These are phyloP conservation scores for Ceratocystis huliohia DNA, from an alignment of 2,329 filamentous ascomycete genomes.

Conservation along the genomic window DNA sequence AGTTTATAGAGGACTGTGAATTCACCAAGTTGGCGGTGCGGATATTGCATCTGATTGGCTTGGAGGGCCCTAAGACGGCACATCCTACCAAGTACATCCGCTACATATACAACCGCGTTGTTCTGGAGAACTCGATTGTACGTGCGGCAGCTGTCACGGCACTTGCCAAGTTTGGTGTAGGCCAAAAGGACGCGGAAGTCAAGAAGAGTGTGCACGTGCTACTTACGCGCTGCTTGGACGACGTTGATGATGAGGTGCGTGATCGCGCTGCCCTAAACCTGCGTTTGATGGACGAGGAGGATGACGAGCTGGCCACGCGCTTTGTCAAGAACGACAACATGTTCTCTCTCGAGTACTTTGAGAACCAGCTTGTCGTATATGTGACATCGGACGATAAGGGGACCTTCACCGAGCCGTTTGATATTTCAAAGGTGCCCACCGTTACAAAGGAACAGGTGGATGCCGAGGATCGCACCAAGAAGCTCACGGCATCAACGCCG, in stretches of 20 bases:
- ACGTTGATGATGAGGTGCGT: slow-evolving; percentile 93
- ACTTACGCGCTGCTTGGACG: slow-evolving; percentile 84
- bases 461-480: slow-evolving; percentile 92
- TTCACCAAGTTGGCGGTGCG: slow-evolving; percentile 96
- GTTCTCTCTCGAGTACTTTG: slow-evolving; percentile 87
- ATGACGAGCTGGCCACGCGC: slow-evolving; percentile 69
- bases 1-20: slow-evolving; percentile 98
- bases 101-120: slow-evolving; percentile 98
- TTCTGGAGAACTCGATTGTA: slow-evolving; percentile 92
- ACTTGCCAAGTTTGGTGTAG: slow-evolving; percentile 91
- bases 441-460: slow-evolving; percentile 93
- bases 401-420: slow-evolving; percentile 75
- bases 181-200: slow-evolving; percentile 89
- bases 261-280: slow-evolving; percentile 90
- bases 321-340: slow-evolving; percentile 97
- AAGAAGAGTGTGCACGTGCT: slow-evolving; percentile 91
- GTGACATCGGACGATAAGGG: slow-evolving; percentile 84
- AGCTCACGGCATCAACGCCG: slow-evolving; percentile 82
- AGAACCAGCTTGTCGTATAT: slow-evolving; percentile 95
- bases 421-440: slow-evolving; percentile 78
- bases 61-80: slow-evolving; percentile 87
- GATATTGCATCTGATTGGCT: slow-evolving; percentile 83
- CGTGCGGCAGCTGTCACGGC: slow-evolving; percentile 91
- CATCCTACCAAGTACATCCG: slow-evolving; percentile 98
- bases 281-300: slow-evolving; percentile 81